Percentiles rank a stretch among this genome's conserved stretches.
These are phyloP conservation scores for Saturnispora dispora DNA, from an alignment of 805 yeast species.

Conservation along the genomic window DNA sequence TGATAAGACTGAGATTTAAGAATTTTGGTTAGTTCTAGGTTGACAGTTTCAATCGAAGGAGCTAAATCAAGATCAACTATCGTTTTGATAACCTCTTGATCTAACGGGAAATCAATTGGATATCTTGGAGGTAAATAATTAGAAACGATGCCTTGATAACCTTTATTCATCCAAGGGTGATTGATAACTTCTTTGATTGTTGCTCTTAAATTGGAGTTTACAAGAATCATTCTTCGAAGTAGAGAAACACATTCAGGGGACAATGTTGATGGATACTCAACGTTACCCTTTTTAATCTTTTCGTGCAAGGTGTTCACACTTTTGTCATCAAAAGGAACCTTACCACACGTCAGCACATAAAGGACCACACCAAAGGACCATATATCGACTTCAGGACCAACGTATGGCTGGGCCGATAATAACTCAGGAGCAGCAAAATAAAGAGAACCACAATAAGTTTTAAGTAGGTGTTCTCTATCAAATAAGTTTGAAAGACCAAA, in stretches of 20 bases:
- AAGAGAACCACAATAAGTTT: conserved; percentile 93
- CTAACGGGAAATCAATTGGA: conserved; percentile 66
- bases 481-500: conserved; percentile 90
- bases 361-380: conserved; percentile 98
- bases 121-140: conserved; percentile 67
- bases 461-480: conserved; percentile 59
- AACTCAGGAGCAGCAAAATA: conserved; percentile 99
- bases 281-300: conserved; percentile 84
- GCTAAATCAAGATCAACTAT: conserved; percentile 79
- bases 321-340: conserved; percentile 96
- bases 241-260: conserved; percentile 74
- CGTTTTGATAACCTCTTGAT: conserved; percentile 56
- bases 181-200: conserved; percentile 64
- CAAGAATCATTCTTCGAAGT: conserved; percentile 83
- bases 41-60: conserved; percentile 42
- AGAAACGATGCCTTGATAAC: conserved; percentile 65
- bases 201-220: conserved; percentile 77
- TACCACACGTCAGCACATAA: conserved; percentile 93
- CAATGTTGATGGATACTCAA: conserved; percentile 80
- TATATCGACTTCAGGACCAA: conserved; percentile 95
- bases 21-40: conserved; percentile 46
- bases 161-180: conserved; percentile 94
- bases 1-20: conserved; percentile 60
- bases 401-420: conserved; percentile 82
- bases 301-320: conserved; percentile 87